Conservation (phyloP, 768 basidiomycete species). For the Lactarius sp. region DNA sequence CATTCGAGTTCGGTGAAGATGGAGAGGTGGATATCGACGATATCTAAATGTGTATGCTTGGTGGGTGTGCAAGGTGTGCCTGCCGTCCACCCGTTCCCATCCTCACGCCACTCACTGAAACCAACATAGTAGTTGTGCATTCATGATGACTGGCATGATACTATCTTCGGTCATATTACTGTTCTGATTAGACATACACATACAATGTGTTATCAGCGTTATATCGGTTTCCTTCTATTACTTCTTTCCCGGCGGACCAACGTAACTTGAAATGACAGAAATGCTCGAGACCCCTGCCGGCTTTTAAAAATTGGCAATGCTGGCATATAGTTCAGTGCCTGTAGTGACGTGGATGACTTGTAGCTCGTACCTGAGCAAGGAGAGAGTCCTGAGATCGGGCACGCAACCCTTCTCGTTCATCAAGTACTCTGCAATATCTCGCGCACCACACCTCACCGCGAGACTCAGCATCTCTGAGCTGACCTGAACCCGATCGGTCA, state of each 20-base stretch:
- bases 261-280: background rate
- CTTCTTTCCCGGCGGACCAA: background rate
- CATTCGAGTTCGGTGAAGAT: constrained; percentile 87
- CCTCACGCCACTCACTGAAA: background rate
- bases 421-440: constrained; percentile 68
- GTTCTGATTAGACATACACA: constrained; percentile 21
- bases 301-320: background rate
- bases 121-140: constrained; percentile 16
- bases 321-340: background rate
- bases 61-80: constrained; percentile 26
- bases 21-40: constrained; percentile 88
- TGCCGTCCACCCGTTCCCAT: background rate
- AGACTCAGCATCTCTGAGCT: constrained; percentile 55
- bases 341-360: background rate
- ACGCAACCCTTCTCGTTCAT: constrained; percentile 64
- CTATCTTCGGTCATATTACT: constrained; percentile 17
- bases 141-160: constrained; percentile 19
- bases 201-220: constrained; percentile 12
- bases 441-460: constrained; percentile 61
- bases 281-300: background rate
- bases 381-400: constrained; percentile 65
- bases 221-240: background rate
- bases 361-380: constrained; percentile 5
- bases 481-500: constrained; percentile 56
- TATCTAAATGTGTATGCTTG: constrained; percentile 46